Conservation (phyloP, 805 yeast genomes). For the Hyphopichia homilentoma region DNA sequence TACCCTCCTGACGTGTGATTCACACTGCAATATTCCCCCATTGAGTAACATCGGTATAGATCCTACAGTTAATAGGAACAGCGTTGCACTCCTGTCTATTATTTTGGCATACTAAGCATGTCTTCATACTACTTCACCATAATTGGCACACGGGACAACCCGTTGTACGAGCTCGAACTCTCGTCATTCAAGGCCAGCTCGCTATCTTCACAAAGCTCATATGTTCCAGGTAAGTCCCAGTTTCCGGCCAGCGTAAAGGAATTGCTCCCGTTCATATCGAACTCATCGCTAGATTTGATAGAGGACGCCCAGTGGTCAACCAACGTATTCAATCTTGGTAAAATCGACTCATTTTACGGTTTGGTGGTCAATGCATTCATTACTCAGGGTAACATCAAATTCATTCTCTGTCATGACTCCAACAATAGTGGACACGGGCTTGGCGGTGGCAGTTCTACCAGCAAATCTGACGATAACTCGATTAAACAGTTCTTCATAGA, state of each 20-base stretch:
- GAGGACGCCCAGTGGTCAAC: constrained; percentile 86
- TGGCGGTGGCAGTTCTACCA: constrained; percentile 6
- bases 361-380: constrained; percentile 77
- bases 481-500: constrained; percentile 83
- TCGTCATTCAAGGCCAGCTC: constrained; percentile 53
- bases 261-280: constrained; percentile 81
- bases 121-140: constrained; percentile 89
- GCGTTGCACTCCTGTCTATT: no score
- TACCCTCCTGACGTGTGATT: no score
- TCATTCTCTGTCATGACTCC: constrained; percentile 51
- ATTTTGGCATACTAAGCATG: no score
- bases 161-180: constrained; percentile 83
- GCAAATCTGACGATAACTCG: constrained; percentile 55
- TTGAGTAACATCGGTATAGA: no score
- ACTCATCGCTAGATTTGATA: constrained; percentile 85
- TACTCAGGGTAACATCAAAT: constrained; percentile 83
- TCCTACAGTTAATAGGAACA: no score
- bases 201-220: constrained; percentile 5
- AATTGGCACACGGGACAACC: constrained; percentile 81
- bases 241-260: constrained; percentile 72
- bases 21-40: no score
- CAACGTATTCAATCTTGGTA: constrained; percentile 63
- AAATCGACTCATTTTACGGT: constrained; percentile 83
- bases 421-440: constrained; percentile 51
- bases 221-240: constrained; percentile 48